Evolutionary conservation across 768 basidiomycete genomes (phyloP).

Genomic region (Ephemerocybe angulata): DNA sequence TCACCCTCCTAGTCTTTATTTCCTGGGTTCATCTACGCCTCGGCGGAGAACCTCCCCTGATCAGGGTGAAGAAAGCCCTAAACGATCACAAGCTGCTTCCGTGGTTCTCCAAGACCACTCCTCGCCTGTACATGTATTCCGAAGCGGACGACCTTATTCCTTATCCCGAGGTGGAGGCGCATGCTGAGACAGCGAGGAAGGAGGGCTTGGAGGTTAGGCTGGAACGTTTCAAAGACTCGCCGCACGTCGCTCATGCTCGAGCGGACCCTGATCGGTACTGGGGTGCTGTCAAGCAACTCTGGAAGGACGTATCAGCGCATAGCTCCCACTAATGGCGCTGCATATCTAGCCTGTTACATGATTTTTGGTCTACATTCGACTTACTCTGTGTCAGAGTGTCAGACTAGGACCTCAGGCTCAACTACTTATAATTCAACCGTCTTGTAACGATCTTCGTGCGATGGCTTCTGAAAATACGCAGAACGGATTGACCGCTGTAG

Average conservation of each 20-base stretch:
- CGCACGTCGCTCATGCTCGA: slow-evolving; percentile 46
- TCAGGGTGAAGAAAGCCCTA: slow-evolving; percentile 25
- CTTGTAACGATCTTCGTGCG: no score
- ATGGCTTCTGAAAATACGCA: no score
- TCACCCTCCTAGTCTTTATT: slow-evolving; percentile 27
- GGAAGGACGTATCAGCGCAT: no score
- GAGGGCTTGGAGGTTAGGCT: slow-evolving; percentile 30
- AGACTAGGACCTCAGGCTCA: no score
- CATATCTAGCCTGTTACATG: no score
- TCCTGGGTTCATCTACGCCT: slow-evolving; percentile 17
- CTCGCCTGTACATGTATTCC: slow-evolving; percentile 46
- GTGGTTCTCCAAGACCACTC: slow-evolving; percentile 34
- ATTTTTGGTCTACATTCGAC: no score
- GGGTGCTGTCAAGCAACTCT: slow-evolving; percentile 33
- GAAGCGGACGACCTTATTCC: slow-evolving; percentile 39
- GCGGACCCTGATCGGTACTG: slow-evolving; percentile 43
- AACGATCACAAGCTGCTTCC: slow-evolving; percentile 31
- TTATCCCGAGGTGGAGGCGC: slow-evolving; percentile 31
- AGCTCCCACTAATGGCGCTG: no score
- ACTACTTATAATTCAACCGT: no score
- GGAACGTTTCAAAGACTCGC: slow-evolving; percentile 37
- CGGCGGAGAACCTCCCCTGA: slow-evolving; percentile 18
- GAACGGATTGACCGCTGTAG: no score
- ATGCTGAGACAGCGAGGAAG: slow-evolving; percentile 28
- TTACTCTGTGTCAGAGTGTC: no score